phyloP scores from a whole-genome alignment of 2,329 filamentous ascomycete species.

The Botrytis medusae region DNA sequence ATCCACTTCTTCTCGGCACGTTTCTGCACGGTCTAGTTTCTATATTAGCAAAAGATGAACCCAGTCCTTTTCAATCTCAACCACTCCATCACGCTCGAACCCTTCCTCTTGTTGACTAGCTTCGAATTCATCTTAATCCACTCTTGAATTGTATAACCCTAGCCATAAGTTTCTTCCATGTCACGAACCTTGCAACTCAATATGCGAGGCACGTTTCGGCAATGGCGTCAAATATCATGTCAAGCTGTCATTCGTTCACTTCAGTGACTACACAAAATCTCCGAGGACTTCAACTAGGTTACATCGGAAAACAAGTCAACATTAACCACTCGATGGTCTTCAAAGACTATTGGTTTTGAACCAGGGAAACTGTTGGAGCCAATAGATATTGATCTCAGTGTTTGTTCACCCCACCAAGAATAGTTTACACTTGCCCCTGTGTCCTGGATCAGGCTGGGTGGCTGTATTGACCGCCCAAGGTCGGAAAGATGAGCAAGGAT shows the following conservation, averaged over 20 bases:
- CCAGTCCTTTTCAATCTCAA: conserved; percentile 8
- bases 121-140: background rate
- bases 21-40: conserved; percentile 13
- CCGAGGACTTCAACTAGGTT: conserved; percentile 16
- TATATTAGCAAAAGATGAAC: background rate
- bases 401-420: background rate
- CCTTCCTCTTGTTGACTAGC: conserved; percentile 7
- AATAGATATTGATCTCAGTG: conserved; percentile 9
- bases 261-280: conserved; percentile 3
- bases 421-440: conserved; percentile 7
- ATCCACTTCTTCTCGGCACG: conserved; percentile 9
- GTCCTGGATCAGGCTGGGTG: conserved; percentile 8
- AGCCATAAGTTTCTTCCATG: conserved; percentile 6
- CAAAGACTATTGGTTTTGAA: background rate
- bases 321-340: conserved; percentile 9
- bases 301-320: conserved; percentile 1
- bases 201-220: conserved; percentile 24
- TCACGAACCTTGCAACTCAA: conserved; percentile 15
- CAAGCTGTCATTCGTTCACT: conserved; percentile 20
- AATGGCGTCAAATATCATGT: conserved; percentile 23
- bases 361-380: background rate
- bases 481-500: conserved; percentile 16
- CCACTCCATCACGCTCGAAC: conserved; percentile 14
- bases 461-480: conserved; percentile 9
- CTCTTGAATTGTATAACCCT: conserved; percentile 11